Evolutionary conservation across 345 rosid species (phyloP).

Genomic region (Salix purpurea): DNA sequence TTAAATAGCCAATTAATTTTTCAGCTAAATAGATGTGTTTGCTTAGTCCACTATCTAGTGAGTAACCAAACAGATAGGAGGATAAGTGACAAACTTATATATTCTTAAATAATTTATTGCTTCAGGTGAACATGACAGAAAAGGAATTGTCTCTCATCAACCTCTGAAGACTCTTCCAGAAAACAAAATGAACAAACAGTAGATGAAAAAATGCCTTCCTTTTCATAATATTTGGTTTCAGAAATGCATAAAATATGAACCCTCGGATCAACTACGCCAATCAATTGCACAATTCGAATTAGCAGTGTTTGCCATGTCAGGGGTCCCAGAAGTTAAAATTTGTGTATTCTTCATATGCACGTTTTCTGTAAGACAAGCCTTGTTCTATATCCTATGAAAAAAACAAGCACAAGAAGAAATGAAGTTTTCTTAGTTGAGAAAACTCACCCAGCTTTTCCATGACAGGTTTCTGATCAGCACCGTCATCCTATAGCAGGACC

Average conservation of each 20-base stretch:
- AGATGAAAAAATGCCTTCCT: background rate
- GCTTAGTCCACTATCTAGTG: background rate
- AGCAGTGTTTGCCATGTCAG: background rate
- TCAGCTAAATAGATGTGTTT: background rate
- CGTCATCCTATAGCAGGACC: conserved; percentile 39
- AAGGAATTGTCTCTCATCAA: background rate
- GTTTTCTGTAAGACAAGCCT: background rate
- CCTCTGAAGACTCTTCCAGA: no score
- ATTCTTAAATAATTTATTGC: background rate
- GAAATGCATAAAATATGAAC: background rate
- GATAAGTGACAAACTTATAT: background rate
- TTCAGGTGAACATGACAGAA: background rate
- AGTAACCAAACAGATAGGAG: background rate
- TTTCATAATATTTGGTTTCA: background rate
- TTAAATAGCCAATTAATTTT: background rate
- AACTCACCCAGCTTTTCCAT: conserved; percentile 64
- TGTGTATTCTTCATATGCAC: background rate
- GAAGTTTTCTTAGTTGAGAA: background rate
- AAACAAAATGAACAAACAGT: background rate
- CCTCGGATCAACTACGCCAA: background rate
- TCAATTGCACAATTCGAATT: background rate
- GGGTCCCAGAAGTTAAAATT: background rate
- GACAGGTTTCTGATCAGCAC: conserved; percentile 37
- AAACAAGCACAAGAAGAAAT: background rate
- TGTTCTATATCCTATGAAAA: background rate